These are phyloP conservation scores for Hymenoscyphus fraxineus DNA, from an alignment of 2,329 filamentous ascomycete species.

Conservation along the genomic window DNA sequence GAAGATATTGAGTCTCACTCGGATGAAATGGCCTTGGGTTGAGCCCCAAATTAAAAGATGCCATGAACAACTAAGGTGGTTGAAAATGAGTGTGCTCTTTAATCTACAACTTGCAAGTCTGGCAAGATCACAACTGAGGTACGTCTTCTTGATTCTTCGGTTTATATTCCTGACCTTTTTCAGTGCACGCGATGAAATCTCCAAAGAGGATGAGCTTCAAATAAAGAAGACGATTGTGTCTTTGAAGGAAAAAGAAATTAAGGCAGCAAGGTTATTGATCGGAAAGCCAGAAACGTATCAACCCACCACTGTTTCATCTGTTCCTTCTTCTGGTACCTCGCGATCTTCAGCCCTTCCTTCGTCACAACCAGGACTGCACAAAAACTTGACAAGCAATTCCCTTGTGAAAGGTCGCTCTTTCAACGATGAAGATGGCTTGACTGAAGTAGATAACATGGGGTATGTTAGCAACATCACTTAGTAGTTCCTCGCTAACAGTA, in stretches of 20 bases:
- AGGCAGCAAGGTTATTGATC: background rate
- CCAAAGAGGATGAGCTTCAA: background rate
- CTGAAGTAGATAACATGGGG: background rate
- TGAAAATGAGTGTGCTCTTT: background rate
- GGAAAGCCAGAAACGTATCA: background rate
- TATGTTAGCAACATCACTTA: background rate
- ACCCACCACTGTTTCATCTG: background rate
- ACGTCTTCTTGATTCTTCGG: background rate
- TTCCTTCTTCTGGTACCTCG: background rate
- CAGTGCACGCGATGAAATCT: background rate
- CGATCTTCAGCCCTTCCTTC: background rate
- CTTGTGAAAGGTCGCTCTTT: background rate
- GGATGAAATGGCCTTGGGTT: conserved; percentile 1
- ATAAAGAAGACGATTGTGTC: background rate
- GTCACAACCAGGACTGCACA: background rate
- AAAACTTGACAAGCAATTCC: background rate
- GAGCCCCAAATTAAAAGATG: background rate
- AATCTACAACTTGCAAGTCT: conserved; percentile 1
- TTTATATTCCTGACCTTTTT: background rate
- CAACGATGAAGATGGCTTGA: background rate
- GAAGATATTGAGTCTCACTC: conserved; percentile 1
- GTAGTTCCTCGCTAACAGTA: background rate
- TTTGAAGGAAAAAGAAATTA: background rate
- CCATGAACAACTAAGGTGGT: background rate
- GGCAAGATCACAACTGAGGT: background rate